Evolutionary conservation across 495 filamentous ascomycete species (phyloP), one percentile per base, ranked within the genome.

Genomic region (Daldinia grandis): DNA sequence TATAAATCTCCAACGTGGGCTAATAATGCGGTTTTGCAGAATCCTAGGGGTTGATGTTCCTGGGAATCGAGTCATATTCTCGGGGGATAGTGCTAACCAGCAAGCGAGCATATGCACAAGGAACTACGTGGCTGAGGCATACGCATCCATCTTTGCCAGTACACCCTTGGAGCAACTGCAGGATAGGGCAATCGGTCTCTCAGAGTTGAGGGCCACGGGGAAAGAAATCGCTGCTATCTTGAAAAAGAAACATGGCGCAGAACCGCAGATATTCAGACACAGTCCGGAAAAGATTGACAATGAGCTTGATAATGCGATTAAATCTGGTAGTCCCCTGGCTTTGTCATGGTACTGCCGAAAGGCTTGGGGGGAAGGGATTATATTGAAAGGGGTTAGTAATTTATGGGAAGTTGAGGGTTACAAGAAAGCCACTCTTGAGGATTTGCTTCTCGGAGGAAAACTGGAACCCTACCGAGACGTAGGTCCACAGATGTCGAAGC

Each of bases 371-470:
- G 54, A 51, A 19, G 74, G 74, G 17, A 55, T 49, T 0, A 4
- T 68, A 14, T 51, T 64, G 19, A 62, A 60, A 12, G 49, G 56
- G 10, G 31, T 74, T 4, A 54, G 61, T 17, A 30, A 76, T n/a
- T 65, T 76, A 17, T 74, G 74, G 74, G 74, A 76, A 7, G 68
- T 76, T 3, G 53, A 74, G 14, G 68, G 71, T 4, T 74, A 74
- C 17, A 33, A 64, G 37, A 76, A 76, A 54, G 58, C 57, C 9
- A 74, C 27, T 3, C 60, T 76, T 0, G 62, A 65, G 2, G 64
- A 61, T 9, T 57, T 76, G 30, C 55, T 76, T 27, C 28, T 76
- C 0, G 67, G 55, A 9, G 71, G 58, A 1, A 63, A 72, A 42
- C 40, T 76, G 19, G 64, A 69, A 19, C 54, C 63, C 5, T 76